phyloP scores from a whole-genome alignment of 2,329 filamentous ascomycete genomes.

The Colletotrichum magnum region DNA sequence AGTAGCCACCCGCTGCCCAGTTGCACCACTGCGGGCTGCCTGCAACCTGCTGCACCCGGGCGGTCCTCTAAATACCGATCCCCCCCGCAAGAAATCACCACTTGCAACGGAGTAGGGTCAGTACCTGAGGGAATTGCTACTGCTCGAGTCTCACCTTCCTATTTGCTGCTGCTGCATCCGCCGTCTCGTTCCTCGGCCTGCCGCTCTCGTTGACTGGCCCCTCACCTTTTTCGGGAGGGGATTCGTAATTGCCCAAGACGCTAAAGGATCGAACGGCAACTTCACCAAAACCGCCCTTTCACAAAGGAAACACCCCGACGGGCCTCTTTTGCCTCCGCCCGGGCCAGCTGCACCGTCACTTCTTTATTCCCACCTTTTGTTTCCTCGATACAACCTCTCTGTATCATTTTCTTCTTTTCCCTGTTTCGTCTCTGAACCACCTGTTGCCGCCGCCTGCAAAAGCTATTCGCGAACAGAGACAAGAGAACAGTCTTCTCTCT shows the following conservation, averaged over 20 bases:
- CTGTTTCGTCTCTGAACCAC: conserved; percentile 14
- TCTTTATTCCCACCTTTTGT: conserved; percentile 22
- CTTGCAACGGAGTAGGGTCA: not conserved
- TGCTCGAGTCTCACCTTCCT: conserved; percentile 15
- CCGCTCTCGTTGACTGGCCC: conserved; percentile 34
- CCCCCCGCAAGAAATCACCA: not conserved
- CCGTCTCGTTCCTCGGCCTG: conserved; percentile 36
- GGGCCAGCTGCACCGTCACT: not conserved
- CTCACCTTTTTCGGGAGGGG: conserved; percentile 33
- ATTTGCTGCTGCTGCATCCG: conserved; percentile 30
- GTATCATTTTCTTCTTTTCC: not conserved
- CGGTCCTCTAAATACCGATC: conserved; percentile 33
- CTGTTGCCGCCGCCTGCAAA: not conserved
- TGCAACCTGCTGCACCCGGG: too few relatives aligned
- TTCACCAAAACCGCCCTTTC: conserved; percentile 6
- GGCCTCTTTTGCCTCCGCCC: conserved; percentile 16
- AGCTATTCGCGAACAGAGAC: conserved; percentile 20
- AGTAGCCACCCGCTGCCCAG: conserved; percentile 27
- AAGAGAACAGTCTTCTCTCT: conserved; percentile 1
- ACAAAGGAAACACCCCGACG: conserved; percentile 14
- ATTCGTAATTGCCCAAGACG: conserved; percentile 43
- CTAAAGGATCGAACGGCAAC: conserved; percentile 42
- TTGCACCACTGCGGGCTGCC: not conserved
- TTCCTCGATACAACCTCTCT: not conserved
- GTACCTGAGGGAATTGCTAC: conserved; percentile 12